phyloP scores from a whole-genome alignment of 2,329 filamentous ascomycete species.

The Apiospora saccharicola region DNA sequence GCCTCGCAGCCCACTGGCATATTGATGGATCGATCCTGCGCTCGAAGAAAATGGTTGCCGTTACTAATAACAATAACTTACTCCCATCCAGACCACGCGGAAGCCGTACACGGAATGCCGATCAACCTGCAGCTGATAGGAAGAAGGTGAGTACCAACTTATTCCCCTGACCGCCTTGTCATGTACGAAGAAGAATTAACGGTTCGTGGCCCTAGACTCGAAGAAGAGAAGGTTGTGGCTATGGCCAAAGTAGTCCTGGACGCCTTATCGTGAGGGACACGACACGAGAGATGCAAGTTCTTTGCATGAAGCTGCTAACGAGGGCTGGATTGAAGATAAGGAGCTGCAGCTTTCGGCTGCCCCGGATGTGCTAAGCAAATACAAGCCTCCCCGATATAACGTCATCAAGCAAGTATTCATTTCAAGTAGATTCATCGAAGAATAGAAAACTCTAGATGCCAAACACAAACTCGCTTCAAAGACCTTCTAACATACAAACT shows the following conservation, averaged over 20 bases:
- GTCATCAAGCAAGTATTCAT: not conserved
- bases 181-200: not conserved
- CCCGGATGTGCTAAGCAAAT: constrained; percentile 3
- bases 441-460: not conserved
- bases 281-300: no score
- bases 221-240: constrained; percentile 44
- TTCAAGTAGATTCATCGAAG: not conserved
- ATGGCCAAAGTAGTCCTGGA: constrained; percentile 41
- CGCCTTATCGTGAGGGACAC: constrained; percentile 31
- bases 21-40: not conserved
- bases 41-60: not conserved
- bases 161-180: not conserved
- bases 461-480: constrained; percentile 1
- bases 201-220: constrained; percentile 33
- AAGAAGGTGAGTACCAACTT: constrained; percentile 35
- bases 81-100: constrained; percentile 45
- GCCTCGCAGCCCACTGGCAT: no score
- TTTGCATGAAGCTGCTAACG: not conserved
- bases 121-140: constrained; percentile 54
- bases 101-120: constrained; percentile 50
- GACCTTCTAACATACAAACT: not conserved
- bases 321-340: not conserved
- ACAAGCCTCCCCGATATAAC: constrained; percentile 1
- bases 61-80: not conserved
- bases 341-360: not conserved